Evolutionary conservation across 1,139 yeast genomes (phyloP), one percentile per base, ranked within the genome.

Genomic region (Kodamaea sp.): DNA sequence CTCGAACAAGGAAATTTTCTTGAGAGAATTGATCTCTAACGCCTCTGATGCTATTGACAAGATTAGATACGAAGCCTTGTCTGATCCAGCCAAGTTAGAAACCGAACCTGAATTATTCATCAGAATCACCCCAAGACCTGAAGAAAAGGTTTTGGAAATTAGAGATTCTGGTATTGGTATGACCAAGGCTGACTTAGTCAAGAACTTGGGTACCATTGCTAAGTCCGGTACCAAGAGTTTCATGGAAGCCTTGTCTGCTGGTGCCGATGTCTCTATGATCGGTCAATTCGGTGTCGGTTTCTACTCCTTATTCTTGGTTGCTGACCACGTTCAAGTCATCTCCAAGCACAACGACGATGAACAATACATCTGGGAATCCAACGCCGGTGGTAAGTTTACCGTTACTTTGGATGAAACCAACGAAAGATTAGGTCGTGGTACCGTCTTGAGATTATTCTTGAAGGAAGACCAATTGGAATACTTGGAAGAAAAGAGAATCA

Each of bases 271-370:
- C 50, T 89, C 97, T 50, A 94, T 94, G 98, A 94, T 94, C 75
- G 99, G 99, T 80, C 98, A 94, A 76, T 94, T 94, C 77, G 99
- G 99, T 88, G 98, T 94, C 57, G 99, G 99, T 81, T 94, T 94
- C 92, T 94, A 94, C 85, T 92, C 99, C 39, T 79, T 92, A 55
- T 94, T 94, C 87, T 83, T 94, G 76, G 98, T 94, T 62, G 98
- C 98, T 60, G 99, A 94, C 76, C 89, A 83, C 59, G 98, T 94
- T 48, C 97, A 92, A 76, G 98, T 94, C 55, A 88, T 94, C 65
- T 87, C 98, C 48, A 94, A 94, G 80, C 85, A 90, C 80, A 94
- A 94, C 64, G 98, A 94, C 60, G 99, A 94, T 66, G 98, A 92
- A 68, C 99, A 94, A 76, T 94, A 94, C 82, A 76, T 92, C 59